Base-by-base conservation (phyloP, 2,329 filamentous ascomycete species). In the Fusarium avenaceum region DNA sequence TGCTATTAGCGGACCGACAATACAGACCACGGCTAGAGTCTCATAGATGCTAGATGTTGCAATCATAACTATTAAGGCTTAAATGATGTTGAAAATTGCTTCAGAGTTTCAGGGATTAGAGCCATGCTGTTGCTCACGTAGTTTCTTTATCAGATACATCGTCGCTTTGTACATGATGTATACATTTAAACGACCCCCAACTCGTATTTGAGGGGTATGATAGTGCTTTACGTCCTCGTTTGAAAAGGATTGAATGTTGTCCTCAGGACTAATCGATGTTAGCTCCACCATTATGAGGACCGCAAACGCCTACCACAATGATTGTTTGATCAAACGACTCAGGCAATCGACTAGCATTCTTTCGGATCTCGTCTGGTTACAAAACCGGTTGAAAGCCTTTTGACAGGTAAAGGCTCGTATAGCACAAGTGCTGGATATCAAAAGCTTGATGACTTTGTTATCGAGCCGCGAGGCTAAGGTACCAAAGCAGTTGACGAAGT, bases 171-270 rank as follows among this genome's bases (percentile, higher is more conserved):
- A 24, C 56, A 9, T 50, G 54, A 1, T 67, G 58, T 4, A 33
- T 35, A 5, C 13, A 71, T 72, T 1, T 19, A 17, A 7, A 65
- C 30, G 0, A 28, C 1, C 0, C 58, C 22, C 10, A 67, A 69
- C 0, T 57, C 22, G 0, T 38, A 14, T 6, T 59, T 39, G 0
- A 66, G 8, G 0, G 17, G 7, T 0, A 24, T 7, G 0, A 60
- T 56, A 7, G 70, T 70, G 4, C 48, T 32, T 11, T 11, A 3
- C 70, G 42, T 11, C 62, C 48, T 8, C 67, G 53, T 7, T 64
- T 72, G 14, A 70, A 60, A 3, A 69, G 7, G 1, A 53, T 60
- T 4, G 65, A 15, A 26, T 3, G 8, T 10, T 10, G 8, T 26
- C 26, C 9, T 26, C 26, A 11, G 28, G 10, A 30, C 28, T 30